phyloP scores from a whole-genome alignment of 2,329 filamentous ascomycete species.

The Graphiopsis chlorocephala region DNA sequence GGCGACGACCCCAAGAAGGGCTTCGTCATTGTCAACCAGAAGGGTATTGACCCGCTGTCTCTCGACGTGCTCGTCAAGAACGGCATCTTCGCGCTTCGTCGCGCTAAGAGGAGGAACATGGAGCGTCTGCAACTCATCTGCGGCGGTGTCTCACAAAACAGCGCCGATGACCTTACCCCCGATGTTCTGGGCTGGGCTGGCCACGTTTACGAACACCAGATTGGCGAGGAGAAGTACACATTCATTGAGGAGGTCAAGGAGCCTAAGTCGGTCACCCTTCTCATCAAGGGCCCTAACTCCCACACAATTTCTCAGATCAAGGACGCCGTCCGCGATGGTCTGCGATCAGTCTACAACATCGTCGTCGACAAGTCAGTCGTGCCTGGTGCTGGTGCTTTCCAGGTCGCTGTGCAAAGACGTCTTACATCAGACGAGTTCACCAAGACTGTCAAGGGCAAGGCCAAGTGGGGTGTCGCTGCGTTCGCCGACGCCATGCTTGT shows the following conservation, averaged over 20 bases:
- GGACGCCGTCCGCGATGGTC: slow-evolving; percentile 90
- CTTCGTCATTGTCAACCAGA: slow-evolving; percentile 98
- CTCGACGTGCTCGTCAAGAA: slow-evolving; percentile 97
- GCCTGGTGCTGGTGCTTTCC: slow-evolving; percentile 91
- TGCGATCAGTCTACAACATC: slow-evolving; percentile 98
- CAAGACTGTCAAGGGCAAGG: slow-evolving; percentile 94
- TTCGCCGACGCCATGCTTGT: slow-evolving; percentile 93
- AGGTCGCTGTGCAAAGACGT: slow-evolving; percentile 86
- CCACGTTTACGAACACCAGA: slow-evolving; percentile 91
- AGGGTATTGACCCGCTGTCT: slow-evolving; percentile 95
- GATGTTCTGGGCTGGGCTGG: slow-evolving; percentile 94
- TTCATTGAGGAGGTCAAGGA: slow-evolving; percentile 99
- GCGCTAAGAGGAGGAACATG: slow-evolving; percentile 98
- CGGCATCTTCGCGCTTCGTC: slow-evolving; percentile 87
- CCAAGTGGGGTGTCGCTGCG: slow-evolving; percentile 90
- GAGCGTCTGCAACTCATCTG: slow-evolving; percentile 94
- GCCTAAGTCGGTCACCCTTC: slow-evolving; percentile 91
- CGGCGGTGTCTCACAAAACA: slow-evolving; percentile 89
- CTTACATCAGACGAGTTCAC: slow-evolving; percentile 81
- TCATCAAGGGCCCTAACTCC: slow-evolving; percentile 96
- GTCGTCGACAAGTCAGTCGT: slow-evolving; percentile 98
- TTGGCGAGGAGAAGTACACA: slow-evolving; percentile 98
- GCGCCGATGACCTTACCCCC: slow-evolving; percentile 84
- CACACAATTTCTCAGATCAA: slow-evolving; percentile 97
- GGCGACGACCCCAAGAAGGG: slow-evolving; percentile 89